phyloP scores from a whole-genome alignment of 768 basidiomycete genomes.

The Suillus clintonianus region DNA sequence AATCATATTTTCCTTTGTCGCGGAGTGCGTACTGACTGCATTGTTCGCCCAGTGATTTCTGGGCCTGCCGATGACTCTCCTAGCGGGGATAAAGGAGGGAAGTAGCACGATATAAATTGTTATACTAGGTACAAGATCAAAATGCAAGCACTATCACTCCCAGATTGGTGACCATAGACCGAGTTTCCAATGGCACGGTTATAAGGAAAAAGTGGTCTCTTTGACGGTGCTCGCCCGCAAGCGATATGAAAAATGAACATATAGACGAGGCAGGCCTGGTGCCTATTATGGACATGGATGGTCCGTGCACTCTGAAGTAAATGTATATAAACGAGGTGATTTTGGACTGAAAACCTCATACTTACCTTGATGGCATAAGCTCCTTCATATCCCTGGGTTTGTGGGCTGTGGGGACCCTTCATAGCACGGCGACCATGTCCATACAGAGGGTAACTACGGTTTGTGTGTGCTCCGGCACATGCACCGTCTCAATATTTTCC shows the following conservation, averaged over 20 bases:
- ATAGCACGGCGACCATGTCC: conserved; percentile 18
- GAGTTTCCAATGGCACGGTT: too few species aligned
- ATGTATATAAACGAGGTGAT: conserved; percentile 13
- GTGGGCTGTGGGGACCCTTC: conserved; percentile 48
- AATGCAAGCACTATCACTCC: background rate
- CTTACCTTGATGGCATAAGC: conserved; percentile 59
- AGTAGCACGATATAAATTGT: conserved; percentile 10
- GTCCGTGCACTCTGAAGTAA: conserved; percentile 19
- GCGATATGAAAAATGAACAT: too few species aligned
- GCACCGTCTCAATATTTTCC: conserved; percentile 49
- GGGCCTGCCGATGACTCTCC: conserved; percentile 31
- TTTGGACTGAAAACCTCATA: conserved; percentile 53
- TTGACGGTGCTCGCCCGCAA: too few species aligned
- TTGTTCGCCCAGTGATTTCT: conserved; percentile 23
- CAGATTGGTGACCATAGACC: too few species aligned
- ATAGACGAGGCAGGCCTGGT: too few species aligned
- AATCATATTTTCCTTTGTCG: background rate
- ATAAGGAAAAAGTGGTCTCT: too few species aligned
- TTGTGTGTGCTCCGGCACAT: conserved; percentile 45
- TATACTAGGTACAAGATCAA: background rate
- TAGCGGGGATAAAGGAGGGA: conserved; percentile 24
- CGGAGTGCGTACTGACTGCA: background rate
- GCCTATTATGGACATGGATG: conserved; percentile 3
- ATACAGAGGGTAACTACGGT: conserved; percentile 36
- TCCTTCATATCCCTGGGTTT: conserved; percentile 51